A percentile compares a stretch with the other conserved stretches of the same genome.
Evolutionary conservation across 345 rosid species (phyloP).

Genomic region (Kandelia obovata): DNA sequence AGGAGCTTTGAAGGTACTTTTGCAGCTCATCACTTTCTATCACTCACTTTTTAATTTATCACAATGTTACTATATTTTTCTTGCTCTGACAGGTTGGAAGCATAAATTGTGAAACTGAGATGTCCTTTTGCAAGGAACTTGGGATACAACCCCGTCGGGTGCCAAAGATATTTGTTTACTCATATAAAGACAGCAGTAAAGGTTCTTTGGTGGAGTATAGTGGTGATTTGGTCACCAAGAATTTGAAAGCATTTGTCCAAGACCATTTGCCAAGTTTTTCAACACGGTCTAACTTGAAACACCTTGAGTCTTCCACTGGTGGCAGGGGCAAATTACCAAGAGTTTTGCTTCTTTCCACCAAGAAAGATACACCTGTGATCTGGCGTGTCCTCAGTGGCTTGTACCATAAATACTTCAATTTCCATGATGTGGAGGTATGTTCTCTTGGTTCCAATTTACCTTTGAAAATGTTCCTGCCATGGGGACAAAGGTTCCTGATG

Average conservation of each 20-base stretch:
- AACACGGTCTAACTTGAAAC: constrained; percentile 45
- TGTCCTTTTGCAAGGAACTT: constrained; percentile 65
- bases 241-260: constrained; percentile 65
- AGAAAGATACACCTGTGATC: constrained; percentile 72
- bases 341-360: constrained; percentile 81
- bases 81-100: constrained; percentile 56
- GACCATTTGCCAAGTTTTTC: constrained; percentile 80
- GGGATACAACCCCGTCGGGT: constrained; percentile 44
- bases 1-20: constrained; percentile 80
- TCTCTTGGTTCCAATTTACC: background rate
- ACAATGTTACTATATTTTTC: constrained; percentile 7
- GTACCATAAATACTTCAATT: constrained; percentile 53
- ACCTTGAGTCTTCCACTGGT: constrained; percentile 33
- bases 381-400: constrained; percentile 92
- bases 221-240: constrained; percentile 53
- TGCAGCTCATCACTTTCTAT: background rate
- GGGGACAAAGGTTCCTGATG: too few relatives aligned
- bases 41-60: background rate
- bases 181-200: constrained; percentile 46
- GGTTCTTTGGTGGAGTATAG: constrained; percentile 72
- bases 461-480: too few relatives aligned
- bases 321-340: constrained; percentile 37
- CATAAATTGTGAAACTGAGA: constrained; percentile 70
- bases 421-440: constrained; percentile 67
- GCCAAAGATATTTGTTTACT: constrained; percentile 66